Evolutionary conservation across 2,329 filamentous ascomycete genomes (phyloP), one percentile per base, ranked within the genome.

Genomic region (Grosmannia huntii): DNA sequence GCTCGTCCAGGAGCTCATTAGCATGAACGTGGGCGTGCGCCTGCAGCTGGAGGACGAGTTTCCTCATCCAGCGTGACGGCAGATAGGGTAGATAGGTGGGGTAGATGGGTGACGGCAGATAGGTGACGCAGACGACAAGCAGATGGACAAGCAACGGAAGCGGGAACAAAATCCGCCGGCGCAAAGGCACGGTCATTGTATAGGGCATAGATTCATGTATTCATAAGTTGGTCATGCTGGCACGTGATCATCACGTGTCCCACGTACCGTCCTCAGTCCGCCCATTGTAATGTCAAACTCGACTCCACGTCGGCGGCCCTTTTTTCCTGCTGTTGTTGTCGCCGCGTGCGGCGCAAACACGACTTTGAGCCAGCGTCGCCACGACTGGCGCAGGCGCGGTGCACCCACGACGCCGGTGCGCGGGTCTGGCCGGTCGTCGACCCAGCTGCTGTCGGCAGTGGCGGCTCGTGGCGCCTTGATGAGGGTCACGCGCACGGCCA

Each of bases 1-100:
- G 68, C 75, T 99, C 58, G 89, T 97, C 54, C 94, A 99, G 75
- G 94, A 99, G 74, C 73, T 99, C 67, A 86, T 95, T 68, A 95
- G 90, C 71, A 99, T 99, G 94, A 99, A 99, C 71, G 90, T 99
- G n/a, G 88, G 91, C 62, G 92, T 95, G 60, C 80, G 88, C 59
- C 76, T 99, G 73, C 89, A 92, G 75, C 74, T 99, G 64, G 90
- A 90, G 66, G 94, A 99, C 69, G 90, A 97, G 73, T 99, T 99
- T 71, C 90, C 90, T 19, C 80, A 84, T 65, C 80, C 80, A 27
- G 12, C 53, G 14, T 58, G 41, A 25, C 44, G 14, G 19, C 0
- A 5, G 11, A 16, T 2, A 54, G 38, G 33, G n/a, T n/a, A n/a
- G n/a, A n/a, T n/a, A n/a, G n/a, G n/a, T n/a, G n/a, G n/a, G n/a